Conservation (phyloP, 768 basidiomycete genomes). For the Russula foetens region DNA sequence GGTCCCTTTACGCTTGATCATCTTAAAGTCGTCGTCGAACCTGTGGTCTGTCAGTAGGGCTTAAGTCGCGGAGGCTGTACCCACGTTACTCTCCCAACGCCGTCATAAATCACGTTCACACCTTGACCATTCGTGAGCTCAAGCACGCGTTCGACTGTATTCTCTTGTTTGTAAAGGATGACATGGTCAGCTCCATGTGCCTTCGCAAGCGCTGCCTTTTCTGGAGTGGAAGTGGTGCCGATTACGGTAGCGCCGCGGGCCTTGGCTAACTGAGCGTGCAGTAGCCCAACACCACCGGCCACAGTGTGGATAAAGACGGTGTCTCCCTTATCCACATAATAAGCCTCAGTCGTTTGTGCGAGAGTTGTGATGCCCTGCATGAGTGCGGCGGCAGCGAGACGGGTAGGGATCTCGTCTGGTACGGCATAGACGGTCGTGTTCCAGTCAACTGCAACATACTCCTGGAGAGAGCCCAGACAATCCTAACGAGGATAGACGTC, state of each 20-base stretch:
- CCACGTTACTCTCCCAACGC: constrained; percentile 94
- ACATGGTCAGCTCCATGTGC: constrained; percentile 80
- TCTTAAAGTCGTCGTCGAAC: constrained; percentile 74
- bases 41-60: constrained; percentile 29
- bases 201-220: constrained; percentile 77
- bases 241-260: constrained; percentile 81
- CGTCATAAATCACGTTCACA: constrained; percentile 85
- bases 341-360: constrained; percentile 76
- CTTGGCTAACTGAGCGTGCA: constrained; percentile 62
- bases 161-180: constrained; percentile 68
- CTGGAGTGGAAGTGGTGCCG: constrained; percentile 80
- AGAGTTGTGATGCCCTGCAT: constrained; percentile 76
- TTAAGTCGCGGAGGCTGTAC: not conserved
- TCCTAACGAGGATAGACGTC: constrained; percentile 29
- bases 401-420: constrained; percentile 51
- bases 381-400: constrained; percentile 55
- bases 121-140: constrained; percentile 74
- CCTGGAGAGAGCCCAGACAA: constrained; percentile 48
- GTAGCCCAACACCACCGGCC: constrained; percentile 78
- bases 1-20: constrained; percentile 81
- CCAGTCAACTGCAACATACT: constrained; percentile 65
- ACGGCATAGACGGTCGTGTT: constrained; percentile 47
- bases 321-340: constrained; percentile 74
- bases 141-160: constrained; percentile 64
- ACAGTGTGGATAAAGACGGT: constrained; percentile 82